Base-by-base conservation (phyloP, 2,329 filamentous ascomycete genomes). In the Colletotrichum euphorbiae region DNA sequence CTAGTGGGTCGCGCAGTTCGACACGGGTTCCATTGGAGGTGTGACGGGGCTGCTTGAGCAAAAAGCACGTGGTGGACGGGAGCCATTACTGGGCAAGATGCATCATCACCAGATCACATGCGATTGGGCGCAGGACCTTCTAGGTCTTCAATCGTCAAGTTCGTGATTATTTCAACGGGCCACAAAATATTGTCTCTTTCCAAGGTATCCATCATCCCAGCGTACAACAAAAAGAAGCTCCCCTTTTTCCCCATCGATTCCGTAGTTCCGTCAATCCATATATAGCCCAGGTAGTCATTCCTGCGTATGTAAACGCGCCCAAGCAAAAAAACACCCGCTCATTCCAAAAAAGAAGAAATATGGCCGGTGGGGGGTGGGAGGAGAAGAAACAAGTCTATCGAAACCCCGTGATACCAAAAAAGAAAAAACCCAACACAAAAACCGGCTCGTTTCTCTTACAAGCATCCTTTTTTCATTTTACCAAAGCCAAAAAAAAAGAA, bases 381-480 rank as follows among this genome's bases (percentile, higher is more conserved):
- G 24, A 59, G 19, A 36, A 63, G 36, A 57, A 62, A 52, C 36
- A 72, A 33, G 70, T 51, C 28, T 60, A 38, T 61, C 58, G 52
- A 52, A 45, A 57, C 7, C 11, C 48, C 48, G 28, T 40, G 31
- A 40, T 48, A 59, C 28, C 28, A 21, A 28, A 28, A 8, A 46
- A 45, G 17, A 33, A 58, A 28, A n/a, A n/a, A n/a, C n/a, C 28
- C 56, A 19, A 21, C 31, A 62, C 38, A 13, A 8, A 9, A 45
- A 4, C 12, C 13, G 42, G 42, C 17, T 45, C n/a, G 6, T 38
- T 33, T 36, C 31, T 9, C 42, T 28, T 33, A 28, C 33, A 50
- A 48, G 46, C 19, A 43, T 4, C 11, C 31, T 17, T 6, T n/a
- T 24, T n/a, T 51, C 55, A 46, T 42, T 15, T 28, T 15, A 56